Conservation (phyloP, 2,329 filamentous ascomycete species). For the Nannizzia gypsea region DNA sequence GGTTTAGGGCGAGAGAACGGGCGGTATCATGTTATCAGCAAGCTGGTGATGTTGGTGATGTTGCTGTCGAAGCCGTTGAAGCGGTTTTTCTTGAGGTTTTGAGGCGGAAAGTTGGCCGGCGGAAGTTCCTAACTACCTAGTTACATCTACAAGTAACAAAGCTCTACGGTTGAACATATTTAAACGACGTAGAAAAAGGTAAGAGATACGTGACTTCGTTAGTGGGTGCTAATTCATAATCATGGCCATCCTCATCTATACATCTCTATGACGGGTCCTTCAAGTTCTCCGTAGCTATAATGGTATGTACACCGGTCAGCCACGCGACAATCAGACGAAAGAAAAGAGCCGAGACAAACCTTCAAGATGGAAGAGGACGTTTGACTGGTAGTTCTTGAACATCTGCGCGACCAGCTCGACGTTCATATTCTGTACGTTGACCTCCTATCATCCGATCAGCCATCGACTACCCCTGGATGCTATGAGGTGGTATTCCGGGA, state of each 20-base stretch:
- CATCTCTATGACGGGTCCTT: slow-evolving; percentile 7
- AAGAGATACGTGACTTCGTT: not conserved
- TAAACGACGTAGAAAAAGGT: not conserved
- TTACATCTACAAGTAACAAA: not conserved
- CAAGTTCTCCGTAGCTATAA: slow-evolving; percentile 11
- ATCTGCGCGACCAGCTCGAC: slow-evolving; percentile 95
- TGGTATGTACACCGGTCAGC: not conserved
- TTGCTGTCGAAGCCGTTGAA: not conserved
- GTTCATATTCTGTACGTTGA: slow-evolving; percentile 98
- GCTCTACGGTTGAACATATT: not conserved
- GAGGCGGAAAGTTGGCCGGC: not conserved
- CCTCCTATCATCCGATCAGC: slow-evolving; percentile 51
- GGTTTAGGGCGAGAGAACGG: not conserved
- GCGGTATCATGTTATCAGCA: not conserved
- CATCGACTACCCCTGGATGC: not conserved
- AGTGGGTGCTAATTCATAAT: not conserved
- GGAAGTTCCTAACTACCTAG: not conserved
- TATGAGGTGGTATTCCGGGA: not conserved
- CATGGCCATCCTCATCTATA: not conserved
- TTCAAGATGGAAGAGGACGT: slow-evolving; percentile 93
- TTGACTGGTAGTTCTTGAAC: slow-evolving; percentile 99
- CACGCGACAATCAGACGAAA: not conserved
- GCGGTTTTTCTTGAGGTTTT: not conserved
- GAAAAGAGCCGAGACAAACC: slow-evolving; percentile 42
- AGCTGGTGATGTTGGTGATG: not conserved